These are phyloP conservation scores for Talaromyces sp. DNA, from an alignment of 2,329 filamentous ascomycete species.

Conservation along the genomic window DNA sequence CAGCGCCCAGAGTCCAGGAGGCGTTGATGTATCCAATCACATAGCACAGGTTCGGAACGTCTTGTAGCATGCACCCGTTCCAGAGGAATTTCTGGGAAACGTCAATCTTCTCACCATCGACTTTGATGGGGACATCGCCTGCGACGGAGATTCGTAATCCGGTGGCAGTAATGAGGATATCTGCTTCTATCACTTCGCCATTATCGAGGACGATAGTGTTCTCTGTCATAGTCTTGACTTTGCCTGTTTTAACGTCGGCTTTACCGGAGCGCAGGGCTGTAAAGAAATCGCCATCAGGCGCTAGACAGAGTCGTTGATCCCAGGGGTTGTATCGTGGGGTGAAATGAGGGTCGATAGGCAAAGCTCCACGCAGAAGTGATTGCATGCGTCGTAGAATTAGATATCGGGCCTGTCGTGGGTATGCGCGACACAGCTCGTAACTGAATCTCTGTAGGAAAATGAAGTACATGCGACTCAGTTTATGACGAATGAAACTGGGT, in stretches of 20 bases:
- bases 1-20: constrained; percentile 48
- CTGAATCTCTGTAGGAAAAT: constrained; percentile 51
- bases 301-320: constrained; percentile 74
- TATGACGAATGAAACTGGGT: constrained; percentile 34
- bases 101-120: constrained; percentile 40
- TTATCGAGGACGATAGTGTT: constrained; percentile 51
- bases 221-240: constrained; percentile 52
- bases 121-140: constrained; percentile 36
- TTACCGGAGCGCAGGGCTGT: constrained; percentile 51
- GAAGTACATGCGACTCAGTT: constrained; percentile 47
- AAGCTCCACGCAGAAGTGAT: constrained; percentile 53
- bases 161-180: constrained; percentile 48
- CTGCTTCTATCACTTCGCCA: constrained; percentile 42
- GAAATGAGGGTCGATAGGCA: constrained; percentile 63
- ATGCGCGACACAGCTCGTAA: constrained; percentile 54
- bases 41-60: constrained; percentile 44
- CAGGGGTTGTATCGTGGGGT: constrained; percentile 65
- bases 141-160: constrained; percentile 44
- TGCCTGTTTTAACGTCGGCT: constrained; percentile 56
- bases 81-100: constrained; percentile 41
- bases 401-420: constrained; percentile 51
- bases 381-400: constrained; percentile 50
- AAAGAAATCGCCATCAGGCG: constrained; percentile 62
- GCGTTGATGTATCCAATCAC: constrained; percentile 47
- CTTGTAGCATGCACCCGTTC: constrained; percentile 47